These are phyloP conservation scores for Phytopythium boreale DNA, from an alignment of 352 stramenopile genomes.

Conservation along the genomic window DNA sequence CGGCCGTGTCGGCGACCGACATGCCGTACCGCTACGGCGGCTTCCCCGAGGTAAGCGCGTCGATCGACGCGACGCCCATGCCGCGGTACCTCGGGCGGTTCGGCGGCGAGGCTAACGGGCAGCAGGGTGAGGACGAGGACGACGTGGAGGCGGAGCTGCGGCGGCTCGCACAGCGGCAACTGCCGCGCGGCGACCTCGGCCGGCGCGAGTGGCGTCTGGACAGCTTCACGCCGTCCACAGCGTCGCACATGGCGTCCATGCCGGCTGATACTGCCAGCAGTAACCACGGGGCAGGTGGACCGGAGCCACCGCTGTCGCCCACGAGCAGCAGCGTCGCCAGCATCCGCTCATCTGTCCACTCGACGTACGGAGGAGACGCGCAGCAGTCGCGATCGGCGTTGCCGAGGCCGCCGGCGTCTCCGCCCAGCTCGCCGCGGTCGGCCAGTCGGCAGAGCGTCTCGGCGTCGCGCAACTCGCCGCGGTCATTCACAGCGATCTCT, in stretches of 20 bases:
- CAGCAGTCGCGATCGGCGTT: conserved; percentile 23
- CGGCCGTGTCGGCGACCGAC: conserved; percentile 76
- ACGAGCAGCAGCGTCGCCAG: conserved; percentile 29
- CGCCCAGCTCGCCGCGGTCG: conserved; percentile 58
- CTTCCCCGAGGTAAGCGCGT: conserved; percentile 81
- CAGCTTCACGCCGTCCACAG: conserved; percentile 27
- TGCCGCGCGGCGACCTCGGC: conserved; percentile 75
- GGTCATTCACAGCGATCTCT: conserved; percentile 6
- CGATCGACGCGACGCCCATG: conserved; percentile 69
- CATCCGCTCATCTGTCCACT: conserved; percentile 15
- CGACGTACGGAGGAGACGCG: conserved; percentile 26
- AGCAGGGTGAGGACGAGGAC: conserved; percentile 42
- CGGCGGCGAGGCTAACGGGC: conserved; percentile 11
- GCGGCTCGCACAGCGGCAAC: conserved; percentile 71
- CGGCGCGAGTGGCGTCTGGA: conserved; percentile 76
- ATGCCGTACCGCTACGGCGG: conserved; percentile 45
- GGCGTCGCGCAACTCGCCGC: conserved; percentile 19
- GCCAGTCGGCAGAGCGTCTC: conserved; percentile 32
- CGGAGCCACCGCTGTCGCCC: conserved; percentile 38
- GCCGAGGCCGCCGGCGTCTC: conserved; percentile 55
- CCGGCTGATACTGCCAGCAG: conserved; percentile 4
- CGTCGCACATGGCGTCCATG: conserved; percentile 14
- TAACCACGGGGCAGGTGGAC: background rate
- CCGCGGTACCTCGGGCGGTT: conserved; percentile 66
- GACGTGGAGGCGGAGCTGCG: conserved; percentile 76